These are phyloP conservation scores for Podaxis rugospora DNA, from an alignment of 768 basidiomycete genomes.

Conservation along the genomic window DNA sequence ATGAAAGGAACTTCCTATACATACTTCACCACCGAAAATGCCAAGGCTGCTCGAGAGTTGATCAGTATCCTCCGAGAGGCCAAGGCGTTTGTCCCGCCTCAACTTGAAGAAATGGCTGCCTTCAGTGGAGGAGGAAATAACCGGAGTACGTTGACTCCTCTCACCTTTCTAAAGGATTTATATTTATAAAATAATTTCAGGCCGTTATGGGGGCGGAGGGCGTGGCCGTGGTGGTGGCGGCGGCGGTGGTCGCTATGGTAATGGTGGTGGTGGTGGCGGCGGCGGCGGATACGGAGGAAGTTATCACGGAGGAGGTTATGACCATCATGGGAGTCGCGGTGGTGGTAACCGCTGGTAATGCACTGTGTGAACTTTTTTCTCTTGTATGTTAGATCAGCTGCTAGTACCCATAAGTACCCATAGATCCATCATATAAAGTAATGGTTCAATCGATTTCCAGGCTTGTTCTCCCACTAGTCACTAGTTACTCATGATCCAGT, in stretches of 20 bases:
- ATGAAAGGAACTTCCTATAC: constrained; percentile 91
- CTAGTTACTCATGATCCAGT: background rate
- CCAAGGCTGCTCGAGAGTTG: constrained; percentile 91
- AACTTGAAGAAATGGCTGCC: constrained; percentile 90
- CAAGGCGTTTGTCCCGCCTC: constrained; percentile 80
- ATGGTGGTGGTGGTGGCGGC: constrained; percentile 28
- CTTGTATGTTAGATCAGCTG: background rate
- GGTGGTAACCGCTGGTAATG: constrained; percentile 28
- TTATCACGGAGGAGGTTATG: constrained; percentile 40
- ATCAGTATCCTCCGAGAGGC: constrained; percentile 83
- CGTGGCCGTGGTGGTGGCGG: constrained; percentile 34
- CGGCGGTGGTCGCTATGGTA: constrained; percentile 31
- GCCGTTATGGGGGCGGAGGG: constrained; percentile 52
- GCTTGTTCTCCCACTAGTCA: background rate
- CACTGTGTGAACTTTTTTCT: constrained; percentile 3
- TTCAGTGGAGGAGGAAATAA: constrained; percentile 81
- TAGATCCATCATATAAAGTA: background rate
- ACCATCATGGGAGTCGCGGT: constrained; percentile 34
- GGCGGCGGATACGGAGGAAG: constrained; percentile 40
- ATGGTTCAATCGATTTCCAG: background rate
- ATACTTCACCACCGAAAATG: constrained; percentile 95
- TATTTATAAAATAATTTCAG: constrained; percentile 26
- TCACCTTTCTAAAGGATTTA: background rate
- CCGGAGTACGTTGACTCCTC: constrained; percentile 48
- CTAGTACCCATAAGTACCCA: constrained; percentile 1